Base-by-base conservation (phyloP, 805 yeast species). In the Saturnispora saitoi region DNA sequence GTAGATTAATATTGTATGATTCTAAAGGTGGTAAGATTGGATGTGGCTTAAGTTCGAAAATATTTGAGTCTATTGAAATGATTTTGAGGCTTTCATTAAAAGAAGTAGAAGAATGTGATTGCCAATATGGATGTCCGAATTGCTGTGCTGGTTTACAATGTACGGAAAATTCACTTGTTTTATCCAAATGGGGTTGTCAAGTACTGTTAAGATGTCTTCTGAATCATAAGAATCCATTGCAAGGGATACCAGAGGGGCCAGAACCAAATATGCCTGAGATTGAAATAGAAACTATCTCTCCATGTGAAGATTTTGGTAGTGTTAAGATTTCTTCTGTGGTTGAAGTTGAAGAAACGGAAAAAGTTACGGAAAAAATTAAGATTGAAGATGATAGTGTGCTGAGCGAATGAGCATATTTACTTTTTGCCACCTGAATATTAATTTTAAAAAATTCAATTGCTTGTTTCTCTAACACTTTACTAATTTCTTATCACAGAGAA, bases 121-220 rank as follows among this genome's bases (percentile, higher is more conserved):
- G 83, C 74, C 68, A 63, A 3, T 63, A 66, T 58, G 91, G 91
- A 0, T 84, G 91, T 58, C 95, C 95, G 0, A 77, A 79, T 42
- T 93, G 99, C 69, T 83, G 89, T n/a, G 86, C 93, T 2, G 83
- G 86, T 1, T 68, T 86, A 0, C 78, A 76, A 47, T 93, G 99
- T 66, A 78, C 80, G 48, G 99, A 93, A 64, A 76, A 76, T 55
- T 80, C 83, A 59, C 67, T 83, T 47, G 98, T 93, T 6, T 68
- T 91, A 53, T 88, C 97, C 0, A 93, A 91, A 58, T 83, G 85
- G 11, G 98, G 93, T 0, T 88, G 96, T 0, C 66, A 76, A 12
- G 71, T 91, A 2, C 78, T 91, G 6, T 57, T 90, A 14, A 80
- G 82, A 14, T 59, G 70, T 14, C 70, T 93, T 4, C 59, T 82